Evolutionary conservation across 768 basidiomycete genomes (phyloP).

Genomic region (Ephemerocybe angulata): DNA sequence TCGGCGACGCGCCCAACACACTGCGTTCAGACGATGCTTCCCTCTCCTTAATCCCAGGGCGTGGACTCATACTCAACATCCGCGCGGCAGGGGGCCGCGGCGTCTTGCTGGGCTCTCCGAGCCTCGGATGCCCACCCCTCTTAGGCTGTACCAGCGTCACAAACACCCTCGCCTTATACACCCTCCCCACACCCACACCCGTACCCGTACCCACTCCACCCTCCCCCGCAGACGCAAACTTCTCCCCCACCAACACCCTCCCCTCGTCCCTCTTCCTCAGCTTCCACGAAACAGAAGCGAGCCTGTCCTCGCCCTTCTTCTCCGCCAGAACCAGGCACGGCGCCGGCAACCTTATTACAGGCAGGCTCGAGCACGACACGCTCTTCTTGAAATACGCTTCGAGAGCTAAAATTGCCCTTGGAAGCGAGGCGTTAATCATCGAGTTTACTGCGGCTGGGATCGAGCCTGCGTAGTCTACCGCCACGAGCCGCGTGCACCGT

Average conservation of each 20-base stretch:
- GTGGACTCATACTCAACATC: conserved; percentile 16
- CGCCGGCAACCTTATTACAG: conserved; percentile 66
- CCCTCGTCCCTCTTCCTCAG: conserved; percentile 56
- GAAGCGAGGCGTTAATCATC: conserved; percentile 76
- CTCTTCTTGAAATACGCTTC: conserved; percentile 69
- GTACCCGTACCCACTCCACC: too few relatives aligned
- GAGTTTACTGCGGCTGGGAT: conserved; percentile 84
- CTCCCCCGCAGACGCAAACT: conserved; percentile 35
- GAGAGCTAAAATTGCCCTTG: conserved; percentile 66
- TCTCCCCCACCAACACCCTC: conserved; percentile 53
- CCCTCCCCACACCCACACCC: conserved; percentile 32
- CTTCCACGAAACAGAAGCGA: conserved; percentile 49
- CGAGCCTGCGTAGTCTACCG: conserved; percentile 82
- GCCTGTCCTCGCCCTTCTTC: conserved; percentile 45
- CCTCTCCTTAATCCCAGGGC: not conserved
- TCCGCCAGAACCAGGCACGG: conserved; percentile 57
- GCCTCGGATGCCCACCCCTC: conserved; percentile 12
- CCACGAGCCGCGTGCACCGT: conserved; percentile 77
- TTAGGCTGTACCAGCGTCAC: conserved; percentile 38
- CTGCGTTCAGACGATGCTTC: not conserved
- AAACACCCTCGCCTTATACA: conserved; percentile 50
- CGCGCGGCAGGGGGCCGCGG: conserved; percentile 37
- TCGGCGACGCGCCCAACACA: not conserved
- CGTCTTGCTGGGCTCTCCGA: conserved; percentile 23
- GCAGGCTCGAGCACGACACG: conserved; percentile 46